Base-by-base conservation (phyloP, 1,284 basidiomycete species). In the Ustilago sp. region DNA sequence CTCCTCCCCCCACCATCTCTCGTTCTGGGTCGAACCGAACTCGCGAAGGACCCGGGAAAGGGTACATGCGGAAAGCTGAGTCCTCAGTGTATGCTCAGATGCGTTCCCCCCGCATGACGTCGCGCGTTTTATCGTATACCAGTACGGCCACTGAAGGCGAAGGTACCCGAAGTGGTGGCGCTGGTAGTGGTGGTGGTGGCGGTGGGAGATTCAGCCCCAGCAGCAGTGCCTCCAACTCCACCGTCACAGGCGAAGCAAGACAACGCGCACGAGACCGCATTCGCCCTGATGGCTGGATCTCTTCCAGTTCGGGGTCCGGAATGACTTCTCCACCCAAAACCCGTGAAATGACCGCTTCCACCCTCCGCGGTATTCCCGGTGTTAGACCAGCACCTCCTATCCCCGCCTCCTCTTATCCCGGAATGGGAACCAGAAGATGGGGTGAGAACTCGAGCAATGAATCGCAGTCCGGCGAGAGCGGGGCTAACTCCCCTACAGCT, bases 51-150 rank as follows among this genome's bases (percentile, higher is more conserved):
- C 66, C 77, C 1, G 63, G 75, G 1, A 38, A 54, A 35, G 74
- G 70, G 0, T 79, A 77, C 43, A 67, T 72, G 74, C 57, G 63
- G 17, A 79, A 79, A 34, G 77, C 71, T 17, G 77, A 79, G 35
- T 65, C 56, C 15, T 69, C 67, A 45, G 28, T 54, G 32, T 57
- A 65, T 48, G 63, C 62, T 5, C 77, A 79, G 55, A 64, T 63
- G 57, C 43, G 66, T 13, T 64, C 71, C 28, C 77, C 77, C 11
- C 56, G 77, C 2, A 66, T 68, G 70, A 62, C 59, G 0, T 59
- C 70, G 3, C 59, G 74, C 9, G 56, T 72, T 43, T 51, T 75
- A 11, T 67, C 68, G 47, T 75, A 75, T 19, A 11, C 58, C 1
- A 61, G 53, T 13, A 70, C 73, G 1, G 68, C 73, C 5, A 75